Percentiles rank a stretch among this genome's conserved stretches.
Evolutionary conservation across 495 filamentous ascomycete species (phyloP).

Genomic region (Extremus antarcticus): DNA sequence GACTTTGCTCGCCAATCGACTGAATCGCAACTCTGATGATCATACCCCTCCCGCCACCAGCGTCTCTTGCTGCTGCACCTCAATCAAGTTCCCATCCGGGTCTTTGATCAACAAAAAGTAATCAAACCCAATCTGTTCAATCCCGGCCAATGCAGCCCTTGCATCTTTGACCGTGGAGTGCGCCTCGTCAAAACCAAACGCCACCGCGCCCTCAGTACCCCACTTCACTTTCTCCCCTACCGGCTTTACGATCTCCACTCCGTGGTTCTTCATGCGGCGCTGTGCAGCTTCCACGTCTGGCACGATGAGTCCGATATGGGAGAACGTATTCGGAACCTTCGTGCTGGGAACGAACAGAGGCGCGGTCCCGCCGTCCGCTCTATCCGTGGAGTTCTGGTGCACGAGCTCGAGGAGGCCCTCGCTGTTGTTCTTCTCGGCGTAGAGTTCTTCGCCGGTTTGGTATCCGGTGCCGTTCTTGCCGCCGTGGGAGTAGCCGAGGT

Average conservation of each 20-base stretch:
- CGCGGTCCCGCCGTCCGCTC: not conserved
- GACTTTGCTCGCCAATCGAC: too few relatives aligned
- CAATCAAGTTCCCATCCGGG: conserved; percentile 29
- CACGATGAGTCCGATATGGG: conserved; percentile 26
- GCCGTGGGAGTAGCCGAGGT: conserved; percentile 27
- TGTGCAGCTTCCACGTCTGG: conserved; percentile 23
- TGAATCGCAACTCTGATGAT: too few relatives aligned
- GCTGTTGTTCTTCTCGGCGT: conserved; percentile 25
- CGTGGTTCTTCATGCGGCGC: conserved; percentile 14
- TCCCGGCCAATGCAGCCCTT: conserved; percentile 7
- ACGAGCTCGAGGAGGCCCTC: conserved; percentile 29
- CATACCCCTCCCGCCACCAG: not conserved
- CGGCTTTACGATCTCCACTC: conserved; percentile 22
- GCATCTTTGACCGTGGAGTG: conserved; percentile 10
- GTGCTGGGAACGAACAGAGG: not conserved
- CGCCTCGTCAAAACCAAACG: conserved; percentile 12
- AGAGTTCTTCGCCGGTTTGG: conserved; percentile 26
- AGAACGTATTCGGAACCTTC: conserved; percentile 18
- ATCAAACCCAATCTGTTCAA: conserved; percentile 5
- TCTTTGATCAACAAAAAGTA: conserved; percentile 22
- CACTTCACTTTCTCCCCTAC: conserved; percentile 10
- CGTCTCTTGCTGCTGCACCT: conserved; percentile 19
- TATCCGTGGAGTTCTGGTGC: conserved; percentile 2
- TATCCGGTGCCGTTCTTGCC: conserved; percentile 31
- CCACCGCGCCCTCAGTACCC: conserved; percentile 1